These are phyloP conservation scores for Pythium folliculosum DNA, from an alignment of 352 stramenopile species.

Conservation along the genomic window DNA sequence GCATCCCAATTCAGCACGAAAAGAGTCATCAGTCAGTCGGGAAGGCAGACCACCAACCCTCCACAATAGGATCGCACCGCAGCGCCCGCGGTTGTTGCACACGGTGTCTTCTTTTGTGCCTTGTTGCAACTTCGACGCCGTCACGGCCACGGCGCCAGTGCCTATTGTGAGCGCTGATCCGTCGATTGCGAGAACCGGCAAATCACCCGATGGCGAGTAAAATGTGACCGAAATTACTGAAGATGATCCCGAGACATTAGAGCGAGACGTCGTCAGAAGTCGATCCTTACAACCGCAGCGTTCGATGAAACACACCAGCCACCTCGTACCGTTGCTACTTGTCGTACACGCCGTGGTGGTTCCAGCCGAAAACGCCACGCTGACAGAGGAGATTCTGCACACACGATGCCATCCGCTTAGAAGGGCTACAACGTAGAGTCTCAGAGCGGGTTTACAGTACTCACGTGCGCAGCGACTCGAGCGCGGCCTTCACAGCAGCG, in stretches of 20 bases:
- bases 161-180: conserved; percentile 39
- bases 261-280: not conserved
- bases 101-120: conserved; percentile 70
- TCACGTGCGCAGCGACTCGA: conserved; percentile 64
- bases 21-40: not conserved
- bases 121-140: conserved; percentile 28
- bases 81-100: conserved; percentile 80
- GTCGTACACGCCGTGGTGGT: conserved; percentile 38
- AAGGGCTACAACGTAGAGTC: not conserved
- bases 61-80: conserved; percentile 38
- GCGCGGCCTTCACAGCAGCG: conserved; percentile 33
- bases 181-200: conserved; percentile 53
- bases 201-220: conserved; percentile 58
- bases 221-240: conserved; percentile 48
- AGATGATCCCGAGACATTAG: not conserved
- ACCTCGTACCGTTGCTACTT: conserved; percentile 41
- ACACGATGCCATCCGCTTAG: not conserved
- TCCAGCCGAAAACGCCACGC: conserved; percentile 42
- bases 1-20: not conserved
- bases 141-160: conserved; percentile 32
- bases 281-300: no score
- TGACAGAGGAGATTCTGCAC: conserved; percentile 53
- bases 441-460: not conserved
- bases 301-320: no score
- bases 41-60: not conserved